Evolutionary conservation across 768 basidiomycete species (phyloP), one percentile per base, ranked within the genome.

Genomic region (Leccinum disarticulatum): DNA sequence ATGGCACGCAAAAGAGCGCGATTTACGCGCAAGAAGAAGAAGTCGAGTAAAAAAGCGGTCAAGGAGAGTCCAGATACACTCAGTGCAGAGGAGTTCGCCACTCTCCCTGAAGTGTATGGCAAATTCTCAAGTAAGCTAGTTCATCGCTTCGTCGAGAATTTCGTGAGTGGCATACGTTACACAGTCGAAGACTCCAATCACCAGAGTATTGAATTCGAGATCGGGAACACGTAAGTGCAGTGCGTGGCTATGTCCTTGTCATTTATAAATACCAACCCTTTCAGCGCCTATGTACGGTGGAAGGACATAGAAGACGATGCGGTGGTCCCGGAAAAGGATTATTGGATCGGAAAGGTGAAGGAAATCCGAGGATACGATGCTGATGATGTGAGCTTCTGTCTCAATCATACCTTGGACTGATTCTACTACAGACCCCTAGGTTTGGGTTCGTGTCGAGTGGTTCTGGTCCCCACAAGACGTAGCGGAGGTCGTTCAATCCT

Each of bases 381-480:
- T 5, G 70, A 65, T 2, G 66, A 77, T 65, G 65, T 81, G 56
- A 50, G 74, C 17, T 47, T 22, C 1, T 17, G 35, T 56, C 33
- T 15, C 7, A 2, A 11, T 5, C 30, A 22, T 49, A 14, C 15
- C 28, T 36, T 22, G 48, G 1, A 13, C 43, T 46, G 6, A 56
- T 5, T 11, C 19, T 1, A 14, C 2, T 43, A 11, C 7, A 14
- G 3, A 22, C 19, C 11, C 30, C 35, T 48, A 87, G 80, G 84
- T 86, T 0, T 86, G 83, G 82, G 77, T 73, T 0, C 68, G 62
- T 10, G 77, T 87, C 0, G 77, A 81, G 52, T 87, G 86, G 86
- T 85, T 73, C 52, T 87, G 83, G 69, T 76, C 79, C 1, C 75
- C 77, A 0, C 52, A 71, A n/a, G 86, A 87, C 36, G 79, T 82